Conservation (phyloP, 176 grass and related monocot genomes). For the Poa pratensis region DNA sequence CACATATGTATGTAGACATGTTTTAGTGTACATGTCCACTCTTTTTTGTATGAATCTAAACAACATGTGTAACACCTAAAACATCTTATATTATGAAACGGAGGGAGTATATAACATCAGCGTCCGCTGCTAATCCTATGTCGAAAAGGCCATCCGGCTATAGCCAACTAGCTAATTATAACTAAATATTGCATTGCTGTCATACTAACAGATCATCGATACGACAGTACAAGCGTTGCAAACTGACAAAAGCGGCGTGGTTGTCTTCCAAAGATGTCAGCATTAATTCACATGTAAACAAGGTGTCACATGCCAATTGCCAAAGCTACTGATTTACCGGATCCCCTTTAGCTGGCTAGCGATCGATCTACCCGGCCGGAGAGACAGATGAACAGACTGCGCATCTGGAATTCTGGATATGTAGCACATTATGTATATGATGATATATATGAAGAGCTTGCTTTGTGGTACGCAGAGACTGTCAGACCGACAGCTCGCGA, state of each 20-base stretch:
- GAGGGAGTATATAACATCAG: no score
- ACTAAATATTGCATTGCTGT: conserved; percentile 3
- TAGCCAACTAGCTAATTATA: no score
- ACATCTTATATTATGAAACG: no score
- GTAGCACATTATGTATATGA: background rate
- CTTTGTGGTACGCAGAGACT: conserved; percentile 25
- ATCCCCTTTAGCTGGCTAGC: background rate
- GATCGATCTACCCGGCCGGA: conserved; percentile 29
- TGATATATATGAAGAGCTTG: conserved; percentile 2
- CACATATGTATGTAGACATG: no score
- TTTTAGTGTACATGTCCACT: no score
- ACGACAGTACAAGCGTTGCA: conserved; percentile 17
- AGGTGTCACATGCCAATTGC: conserved; percentile 44
- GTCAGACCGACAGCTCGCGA: conserved; percentile 36
- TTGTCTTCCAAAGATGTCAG: conserved; percentile 30
- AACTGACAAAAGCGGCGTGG: conserved; percentile 14
- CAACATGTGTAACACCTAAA: background rate
- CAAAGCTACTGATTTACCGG: conserved; percentile 1
- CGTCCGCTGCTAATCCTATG: no score
- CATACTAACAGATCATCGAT: background rate
- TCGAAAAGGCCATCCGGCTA: background rate
- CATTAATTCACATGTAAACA: conserved; percentile 31
- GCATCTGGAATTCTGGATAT: background rate
- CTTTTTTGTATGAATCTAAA: no score
- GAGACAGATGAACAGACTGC: background rate